Conservation (phyloP, 106 monocot species). For the Phalaenopsis aphrodite region DNA sequence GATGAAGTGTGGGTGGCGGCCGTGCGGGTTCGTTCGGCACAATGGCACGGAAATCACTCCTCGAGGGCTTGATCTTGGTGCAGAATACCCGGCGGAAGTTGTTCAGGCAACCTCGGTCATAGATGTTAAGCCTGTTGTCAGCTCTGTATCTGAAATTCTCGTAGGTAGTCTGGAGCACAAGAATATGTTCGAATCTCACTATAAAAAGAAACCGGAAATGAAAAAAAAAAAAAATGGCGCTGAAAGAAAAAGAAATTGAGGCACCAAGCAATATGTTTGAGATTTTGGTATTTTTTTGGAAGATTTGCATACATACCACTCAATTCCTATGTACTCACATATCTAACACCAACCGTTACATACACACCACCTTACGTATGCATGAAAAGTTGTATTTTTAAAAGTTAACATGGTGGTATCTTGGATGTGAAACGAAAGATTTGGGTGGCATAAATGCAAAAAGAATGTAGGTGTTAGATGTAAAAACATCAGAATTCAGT, state of each 20-base stretch:
- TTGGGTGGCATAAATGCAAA: too few species aligned
- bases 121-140: conserved; percentile 55
- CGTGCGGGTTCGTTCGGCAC: conserved; percentile 33
- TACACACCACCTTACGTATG: too few species aligned
- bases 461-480: too few species aligned
- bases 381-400: background rate
- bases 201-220: background rate
- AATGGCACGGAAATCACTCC: conserved; percentile 50
- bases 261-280: background rate
- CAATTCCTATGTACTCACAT: too few species aligned
- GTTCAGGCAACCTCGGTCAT: conserved; percentile 56
- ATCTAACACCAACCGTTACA: too few species aligned
- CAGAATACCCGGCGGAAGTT: conserved; percentile 84
- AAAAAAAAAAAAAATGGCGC: background rate
- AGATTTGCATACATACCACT: too few species aligned
- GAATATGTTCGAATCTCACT: background rate
- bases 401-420: too few species aligned
- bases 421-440: too few species aligned
- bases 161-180: conserved; percentile 70
- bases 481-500: too few species aligned
- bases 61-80: conserved; percentile 50
- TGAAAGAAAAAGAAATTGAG: background rate
- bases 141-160: conserved; percentile 88
- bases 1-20: conserved; percentile 10
- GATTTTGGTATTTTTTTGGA: background rate